Evolutionary conservation across 768 basidiomycete species (phyloP), one percentile per base, ranked within the genome.

Genomic region (Gyrodon lividus): DNA sequence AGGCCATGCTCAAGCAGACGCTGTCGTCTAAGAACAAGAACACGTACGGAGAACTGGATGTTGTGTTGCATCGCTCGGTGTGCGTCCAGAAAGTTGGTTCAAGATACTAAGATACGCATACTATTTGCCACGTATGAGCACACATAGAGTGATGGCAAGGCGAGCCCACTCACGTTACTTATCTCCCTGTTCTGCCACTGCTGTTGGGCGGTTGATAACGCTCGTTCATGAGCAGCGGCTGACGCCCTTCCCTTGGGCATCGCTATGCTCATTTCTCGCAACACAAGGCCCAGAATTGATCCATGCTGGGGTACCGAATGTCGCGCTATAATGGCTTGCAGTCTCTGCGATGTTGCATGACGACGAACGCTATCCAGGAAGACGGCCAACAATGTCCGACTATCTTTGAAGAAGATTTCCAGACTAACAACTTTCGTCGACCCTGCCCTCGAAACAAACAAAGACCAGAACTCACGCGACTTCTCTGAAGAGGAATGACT

Each of bases 401-500:
- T 92, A 60, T 98, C 95, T 59, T 84, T 87, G 76, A 97, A 92
- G 70, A 95, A 96, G 9, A 98, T 77, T 66, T 98, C 95, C 14
- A 97, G 74, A 0, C 92, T 94, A 54, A 22, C 5, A 33, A 40
- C 13, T 7, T 10, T 31, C 42, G 28, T 44, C 50, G n/a, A 47
- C 41, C 23, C 6, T 6, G 39, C 5, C 26, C 26, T n/a, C 19
- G 16, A 31, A 8, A 10, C 23, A 33, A 7, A 40, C 31, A 30
- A 37, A n/a, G 12, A 43, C 24, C 14, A 22, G 23, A 39, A 73
- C 89, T 73, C 63, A 92, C 89, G 84, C 93, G 13, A 96, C 91
- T 62, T 96, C 92, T 20, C 92, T 82, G 70, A 98, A 96, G 17
- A 97, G 70, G 71, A 92, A 96, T 1, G 84, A 84, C 50, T 90